Conservation (phyloP, 495 filamentous ascomycete species). For the Aspergillus leporis region DNA sequence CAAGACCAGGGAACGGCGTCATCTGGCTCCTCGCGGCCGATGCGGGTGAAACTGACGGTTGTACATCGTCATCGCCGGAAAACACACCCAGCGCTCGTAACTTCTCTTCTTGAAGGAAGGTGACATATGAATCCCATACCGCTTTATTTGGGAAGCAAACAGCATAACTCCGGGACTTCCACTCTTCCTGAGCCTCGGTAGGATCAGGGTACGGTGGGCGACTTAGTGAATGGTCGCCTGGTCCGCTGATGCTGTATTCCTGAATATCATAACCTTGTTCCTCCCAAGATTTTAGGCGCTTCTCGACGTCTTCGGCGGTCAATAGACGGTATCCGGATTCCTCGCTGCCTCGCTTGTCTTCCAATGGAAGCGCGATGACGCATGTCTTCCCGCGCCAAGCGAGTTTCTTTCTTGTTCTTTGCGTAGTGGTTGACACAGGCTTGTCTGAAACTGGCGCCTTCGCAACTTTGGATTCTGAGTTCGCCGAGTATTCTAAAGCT, state of each 20-base stretch:
- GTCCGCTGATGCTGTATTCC: constrained; percentile 65
- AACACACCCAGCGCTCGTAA: constrained; percentile 85
- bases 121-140: constrained; percentile 84
- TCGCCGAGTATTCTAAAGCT: constrained; percentile 4
- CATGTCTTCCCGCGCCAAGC: constrained; percentile 75
- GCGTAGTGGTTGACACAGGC: constrained; percentile 23
- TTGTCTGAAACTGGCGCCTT: constrained; percentile 21
- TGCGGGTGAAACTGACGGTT: constrained; percentile 72
- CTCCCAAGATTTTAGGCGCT: constrained; percentile 70
- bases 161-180: constrained; percentile 49
- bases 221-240: constrained; percentile 56
- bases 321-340: constrained; percentile 59
- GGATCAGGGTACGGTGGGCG: constrained; percentile 71
- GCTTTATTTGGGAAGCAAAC: constrained; percentile 74
- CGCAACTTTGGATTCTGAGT: constrained; percentile 13
- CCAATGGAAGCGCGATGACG: constrained; percentile 66
- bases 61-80: constrained; percentile 68
- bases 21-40: constrained; percentile 63
- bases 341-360: constrained; percentile 63
- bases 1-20: constrained; percentile 57
- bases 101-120: constrained; percentile 82
- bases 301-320: constrained; percentile 57
- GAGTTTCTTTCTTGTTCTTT: constrained; percentile 43
- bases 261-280: constrained; percentile 71
- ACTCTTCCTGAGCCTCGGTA: constrained; percentile 56